A percentile compares a stretch with the other conserved stretches of the same genome.
Conservation (phyloP, 257 asterid genomes). For the Penstemon newberryi region DNA sequence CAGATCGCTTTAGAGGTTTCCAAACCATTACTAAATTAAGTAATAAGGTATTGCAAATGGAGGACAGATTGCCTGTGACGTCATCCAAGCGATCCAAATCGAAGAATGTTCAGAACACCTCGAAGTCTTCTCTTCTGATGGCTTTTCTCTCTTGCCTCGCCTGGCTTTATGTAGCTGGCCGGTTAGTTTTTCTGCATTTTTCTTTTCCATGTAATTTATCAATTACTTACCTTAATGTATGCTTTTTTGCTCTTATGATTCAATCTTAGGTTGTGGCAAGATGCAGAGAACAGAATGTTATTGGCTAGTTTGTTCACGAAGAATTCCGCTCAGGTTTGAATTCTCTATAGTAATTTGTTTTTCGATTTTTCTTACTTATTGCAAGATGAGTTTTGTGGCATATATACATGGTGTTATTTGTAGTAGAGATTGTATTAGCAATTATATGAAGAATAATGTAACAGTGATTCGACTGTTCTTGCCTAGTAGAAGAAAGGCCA, state of each 20-base stretch:
- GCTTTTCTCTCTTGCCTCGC: conserved; percentile 80
- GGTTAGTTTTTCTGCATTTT: conserved; percentile 38
- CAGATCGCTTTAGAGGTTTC: not conserved
- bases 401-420: not conserved
- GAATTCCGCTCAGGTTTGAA: conserved; percentile 65
- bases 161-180: conserved; percentile 89
- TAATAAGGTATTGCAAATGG: conserved; percentile 39
- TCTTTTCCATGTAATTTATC: not conserved
- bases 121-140: conserved; percentile 63
- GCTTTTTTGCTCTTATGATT: not conserved
- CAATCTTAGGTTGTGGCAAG: conserved; percentile 81
- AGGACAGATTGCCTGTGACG: conserved; percentile 58
- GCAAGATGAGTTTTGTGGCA: not conserved
- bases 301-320: conserved; percentile 51
- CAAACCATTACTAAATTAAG: not conserved
- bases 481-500: not conserved
- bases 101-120: conserved; percentile 50
- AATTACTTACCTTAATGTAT: not conserved
- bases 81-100: conserved; percentile 73
- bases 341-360: not conserved
- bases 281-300: conserved; percentile 71
- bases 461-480: conserved; percentile 14
- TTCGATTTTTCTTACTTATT: not conserved
- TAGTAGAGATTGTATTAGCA: conserved; percentile 4
- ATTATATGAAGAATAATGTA: not conserved